Percentiles rank a stretch among this genome's conserved stretches.
Conservation (phyloP, 2,329 filamentous ascomycete genomes). For the Leptographium procerum region DNA sequence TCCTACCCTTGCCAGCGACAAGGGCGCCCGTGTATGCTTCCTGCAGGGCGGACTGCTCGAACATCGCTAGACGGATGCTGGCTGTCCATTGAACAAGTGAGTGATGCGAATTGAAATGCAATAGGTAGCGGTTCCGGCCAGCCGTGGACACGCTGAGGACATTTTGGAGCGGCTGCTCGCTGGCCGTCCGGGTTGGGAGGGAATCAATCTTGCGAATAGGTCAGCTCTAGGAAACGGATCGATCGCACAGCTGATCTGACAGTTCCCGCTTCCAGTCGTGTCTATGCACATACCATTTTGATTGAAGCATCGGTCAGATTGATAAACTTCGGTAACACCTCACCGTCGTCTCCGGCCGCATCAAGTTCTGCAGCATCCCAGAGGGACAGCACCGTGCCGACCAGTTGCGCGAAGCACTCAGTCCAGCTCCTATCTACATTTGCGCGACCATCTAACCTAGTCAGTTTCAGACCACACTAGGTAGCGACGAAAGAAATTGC, state of each 20-base stretch:
- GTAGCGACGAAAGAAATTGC: constrained; percentile 7
- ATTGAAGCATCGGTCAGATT: constrained; percentile 96
- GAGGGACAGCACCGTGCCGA: constrained; percentile 85
- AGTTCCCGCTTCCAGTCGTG: background rate
- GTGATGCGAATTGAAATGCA: constrained; percentile 93
- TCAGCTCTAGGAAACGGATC: background rate
- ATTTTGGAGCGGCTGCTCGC: constrained; percentile 77
- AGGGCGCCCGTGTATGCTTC: constrained; percentile 94
- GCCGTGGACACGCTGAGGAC: constrained; percentile 93
- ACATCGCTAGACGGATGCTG: constrained; percentile 86
- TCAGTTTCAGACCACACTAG: constrained; percentile 9
- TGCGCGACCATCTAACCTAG: constrained; percentile 62
- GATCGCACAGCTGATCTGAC: too few species aligned
- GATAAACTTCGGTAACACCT: constrained; percentile 55
- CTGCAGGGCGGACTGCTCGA: constrained; percentile 82
- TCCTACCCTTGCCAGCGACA: constrained; percentile 87
- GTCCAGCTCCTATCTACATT: constrained; percentile 83
- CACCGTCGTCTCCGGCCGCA: constrained; percentile 65
- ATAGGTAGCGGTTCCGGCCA: constrained; percentile 84
- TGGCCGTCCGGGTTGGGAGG: constrained; percentile 66
- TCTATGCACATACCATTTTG: constrained; percentile 62
- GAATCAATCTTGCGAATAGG: constrained; percentile 59
- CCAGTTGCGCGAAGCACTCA: constrained; percentile 93
- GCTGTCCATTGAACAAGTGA: constrained; percentile 94
- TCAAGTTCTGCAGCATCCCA: constrained; percentile 95